Base-by-base conservation (phyloP, 768 basidiomycete species). In the Leccinum incarnatum region DNA sequence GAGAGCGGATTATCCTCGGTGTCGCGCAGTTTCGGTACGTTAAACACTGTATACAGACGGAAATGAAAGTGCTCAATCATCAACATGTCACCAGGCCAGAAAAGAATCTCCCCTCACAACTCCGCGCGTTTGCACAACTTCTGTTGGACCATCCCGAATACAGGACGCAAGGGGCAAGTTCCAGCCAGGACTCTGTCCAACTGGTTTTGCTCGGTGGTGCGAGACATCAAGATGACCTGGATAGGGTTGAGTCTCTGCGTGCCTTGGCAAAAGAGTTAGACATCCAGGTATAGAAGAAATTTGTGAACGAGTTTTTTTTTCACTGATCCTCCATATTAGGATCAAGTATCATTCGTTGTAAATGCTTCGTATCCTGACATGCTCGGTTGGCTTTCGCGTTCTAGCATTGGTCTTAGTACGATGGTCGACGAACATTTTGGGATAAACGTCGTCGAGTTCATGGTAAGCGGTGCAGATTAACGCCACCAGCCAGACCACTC, bases 371-470 rank as follows among this genome's bases (percentile, higher is more conserved):
- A 89, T 63, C 69, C 84, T 0, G 81, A 80, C 27, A 80, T 98
- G 59, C 79, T 94, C 4, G 67, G 72, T 5, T 87, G 88, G 81
- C 78, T 99, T 2, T 84, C 88, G 7, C 76, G 75, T 48, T 85
- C 94, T 2, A 90, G 87, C 61, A 81, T 98, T 15, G 95, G 96
- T 0, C 70, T 98, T 25, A 95, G 92, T 68, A 97, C 96, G 14
- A 99, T 99, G 96, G 83, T 94, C 0, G 95, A 98, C 68, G 96
- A 99, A 72, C 96, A 99, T 71, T 99, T 98, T 62, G 96, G 97
- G 2, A 98, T 99, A 71, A 97, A 95, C 65, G 81, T 99, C 37
- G 96, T 99, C 8, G 96, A 99, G 72, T 96, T 91, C 65, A 96
- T 98, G 95, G 95, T 91, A 51, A 62, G 83, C 72, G 21, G 62